phyloP scores from a whole-genome alignment of 1,139 yeast genomes.

The Suhomyces kunorum region DNA sequence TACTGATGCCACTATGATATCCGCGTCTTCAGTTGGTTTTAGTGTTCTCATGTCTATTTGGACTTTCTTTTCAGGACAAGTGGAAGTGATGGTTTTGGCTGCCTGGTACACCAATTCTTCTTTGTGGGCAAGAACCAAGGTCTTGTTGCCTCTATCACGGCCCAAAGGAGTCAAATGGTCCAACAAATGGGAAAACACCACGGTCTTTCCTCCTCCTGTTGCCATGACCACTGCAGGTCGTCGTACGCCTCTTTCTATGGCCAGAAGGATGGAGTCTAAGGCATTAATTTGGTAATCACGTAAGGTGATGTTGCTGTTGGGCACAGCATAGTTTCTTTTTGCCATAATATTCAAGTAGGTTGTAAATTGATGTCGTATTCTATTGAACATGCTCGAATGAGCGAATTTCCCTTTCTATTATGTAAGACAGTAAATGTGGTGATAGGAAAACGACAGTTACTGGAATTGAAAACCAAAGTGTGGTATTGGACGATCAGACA shows the following conservation, averaged over 20 bases:
- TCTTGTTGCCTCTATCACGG: slow-evolving; percentile 41
- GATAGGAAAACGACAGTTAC: no score
- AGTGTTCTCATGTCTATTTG: slow-evolving; percentile 72
- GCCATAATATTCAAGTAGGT: no score
- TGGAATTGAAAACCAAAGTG: no score
- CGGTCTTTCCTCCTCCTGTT: slow-evolving; percentile 96
- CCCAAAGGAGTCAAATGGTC: slow-evolving; percentile 43
- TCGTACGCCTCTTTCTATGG: slow-evolving; percentile 48
- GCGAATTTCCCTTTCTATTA: no score
- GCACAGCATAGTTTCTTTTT: not conserved
- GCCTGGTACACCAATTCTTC: slow-evolving; percentile 80
- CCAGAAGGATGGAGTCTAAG: slow-evolving; percentile 52
- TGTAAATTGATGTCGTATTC: not conserved
- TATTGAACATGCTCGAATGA: no score
- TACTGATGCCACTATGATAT: slow-evolving; percentile 78
- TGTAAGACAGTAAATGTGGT: no score
- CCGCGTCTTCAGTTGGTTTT: slow-evolving; percentile 45
- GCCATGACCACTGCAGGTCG: slow-evolving; percentile 85
- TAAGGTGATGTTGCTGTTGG: slow-evolving; percentile 14
- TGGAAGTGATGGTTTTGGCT: slow-evolving; percentile 43
- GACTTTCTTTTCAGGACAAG: slow-evolving; percentile 55
- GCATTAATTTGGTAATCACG: slow-evolving; percentile 77
- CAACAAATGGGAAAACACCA: slow-evolving; percentile 71
- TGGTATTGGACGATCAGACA: no score
- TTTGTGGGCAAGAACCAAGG: slow-evolving; percentile 77